phyloP scores from a whole-genome alignment of 768 basidiomycete species.

The Chalciporus piperatus region DNA sequence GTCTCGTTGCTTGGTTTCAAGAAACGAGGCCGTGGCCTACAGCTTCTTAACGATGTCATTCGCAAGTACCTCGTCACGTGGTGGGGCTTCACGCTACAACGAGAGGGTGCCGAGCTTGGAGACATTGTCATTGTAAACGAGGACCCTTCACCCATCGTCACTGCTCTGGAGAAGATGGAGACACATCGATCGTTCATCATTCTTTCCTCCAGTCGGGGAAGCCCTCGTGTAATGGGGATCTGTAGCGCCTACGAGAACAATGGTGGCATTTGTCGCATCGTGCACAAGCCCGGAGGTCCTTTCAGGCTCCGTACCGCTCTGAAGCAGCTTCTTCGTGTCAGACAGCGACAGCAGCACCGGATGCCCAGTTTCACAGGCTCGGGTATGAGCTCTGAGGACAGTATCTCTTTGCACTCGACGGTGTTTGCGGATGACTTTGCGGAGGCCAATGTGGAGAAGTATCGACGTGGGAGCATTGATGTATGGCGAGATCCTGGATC shows the following conservation, averaged over 20 bases:
- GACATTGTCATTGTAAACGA: slow-evolving; percentile 85
- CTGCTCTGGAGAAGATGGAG: slow-evolving; percentile 57
- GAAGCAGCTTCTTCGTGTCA: slow-evolving; percentile 41
- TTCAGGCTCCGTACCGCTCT: slow-evolving; percentile 64
- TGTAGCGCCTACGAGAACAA: slow-evolving; percentile 71
- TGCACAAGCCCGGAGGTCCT: slow-evolving; percentile 90
- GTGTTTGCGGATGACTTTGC: slow-evolving; percentile 27
- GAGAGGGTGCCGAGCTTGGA: slow-evolving; percentile 44
- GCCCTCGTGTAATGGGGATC: slow-evolving; percentile 56
- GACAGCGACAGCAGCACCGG: slow-evolving; percentile 30
- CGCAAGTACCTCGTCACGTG: slow-evolving; percentile 65
- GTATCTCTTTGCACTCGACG: slow-evolving; percentile 25
- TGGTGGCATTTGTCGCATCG: slow-evolving; percentile 84
- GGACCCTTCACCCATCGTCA: slow-evolving; percentile 54
- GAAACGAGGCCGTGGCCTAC: slow-evolving; percentile 56
- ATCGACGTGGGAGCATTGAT: slow-evolving; percentile 34
- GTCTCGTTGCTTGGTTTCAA: slow-evolving; percentile 77
- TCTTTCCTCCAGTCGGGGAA: slow-evolving; percentile 68
- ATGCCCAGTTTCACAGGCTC: slow-evolving; percentile 16
- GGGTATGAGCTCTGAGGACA: slow-evolving; percentile 24
- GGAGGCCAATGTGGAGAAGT: slow-evolving; percentile 18
- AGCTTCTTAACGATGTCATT: slow-evolving; percentile 62
- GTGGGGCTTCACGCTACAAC: slow-evolving; percentile 66
- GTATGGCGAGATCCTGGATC: slow-evolving; percentile 19
- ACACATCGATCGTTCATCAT: slow-evolving; percentile 68